phyloP scores from a whole-genome alignment of 768 basidiomycete species.

The Tulasnella calospora region DNA sequence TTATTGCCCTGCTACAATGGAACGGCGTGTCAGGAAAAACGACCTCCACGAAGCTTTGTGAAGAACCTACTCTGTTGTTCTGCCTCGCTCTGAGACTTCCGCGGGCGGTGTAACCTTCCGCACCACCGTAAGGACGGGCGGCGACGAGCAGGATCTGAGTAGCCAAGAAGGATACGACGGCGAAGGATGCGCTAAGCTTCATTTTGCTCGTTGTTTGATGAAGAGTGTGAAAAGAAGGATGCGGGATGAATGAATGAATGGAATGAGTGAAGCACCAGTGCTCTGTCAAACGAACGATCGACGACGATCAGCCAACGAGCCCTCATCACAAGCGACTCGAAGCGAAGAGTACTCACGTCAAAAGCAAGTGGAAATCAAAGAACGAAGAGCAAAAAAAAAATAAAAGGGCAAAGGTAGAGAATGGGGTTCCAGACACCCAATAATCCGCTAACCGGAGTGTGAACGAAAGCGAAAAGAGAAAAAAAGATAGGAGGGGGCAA shows the following conservation, averaged over 20 bases:
- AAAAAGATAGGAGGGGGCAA: conserved; percentile 8
- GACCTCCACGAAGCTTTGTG: background rate
- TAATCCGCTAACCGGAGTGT: background rate
- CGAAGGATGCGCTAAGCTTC: conserved; percentile 18
- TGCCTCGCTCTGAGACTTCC: conserved; percentile 3
- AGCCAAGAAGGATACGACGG: conserved; percentile 10
- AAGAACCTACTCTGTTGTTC: background rate
- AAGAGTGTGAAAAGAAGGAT: background rate
- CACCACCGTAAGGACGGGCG: conserved; percentile 7
- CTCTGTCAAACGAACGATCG: background rate
- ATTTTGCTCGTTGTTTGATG: conserved; percentile 14
- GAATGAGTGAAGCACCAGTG: conserved; percentile 25
- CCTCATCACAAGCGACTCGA: background rate
- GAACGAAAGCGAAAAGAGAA: background rate
- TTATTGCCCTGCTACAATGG: background rate
- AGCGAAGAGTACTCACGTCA: background rate
- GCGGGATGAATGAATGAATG: background rate
- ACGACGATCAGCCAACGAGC: background rate
- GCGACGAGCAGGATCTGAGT: conserved; percentile 2
- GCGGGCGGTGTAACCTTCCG: background rate
- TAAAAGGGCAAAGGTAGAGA: background rate
- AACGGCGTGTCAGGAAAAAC: too few relatives aligned
- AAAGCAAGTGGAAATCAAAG: background rate
- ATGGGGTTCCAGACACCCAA: conserved; percentile 19
- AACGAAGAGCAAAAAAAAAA: conserved; percentile 7